Conservation (phyloP, 371 early-diverging fungal genomes). For the Circinella minor region DNA sequence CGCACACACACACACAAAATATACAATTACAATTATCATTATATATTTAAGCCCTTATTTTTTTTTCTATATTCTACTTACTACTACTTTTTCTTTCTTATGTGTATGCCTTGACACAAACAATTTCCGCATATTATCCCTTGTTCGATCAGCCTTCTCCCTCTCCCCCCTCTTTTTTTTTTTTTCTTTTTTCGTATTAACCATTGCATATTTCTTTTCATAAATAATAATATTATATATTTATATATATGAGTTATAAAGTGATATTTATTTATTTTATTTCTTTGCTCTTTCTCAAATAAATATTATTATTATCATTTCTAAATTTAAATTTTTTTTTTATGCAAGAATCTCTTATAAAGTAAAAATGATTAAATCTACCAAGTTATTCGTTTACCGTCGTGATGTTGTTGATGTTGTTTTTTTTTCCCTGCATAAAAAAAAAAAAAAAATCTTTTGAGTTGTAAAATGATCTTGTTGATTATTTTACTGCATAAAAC, state of each 20-base stretch:
- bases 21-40: background rate
- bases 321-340: too few relatives aligned
- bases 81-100: background rate
- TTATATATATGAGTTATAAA: too few relatives aligned
- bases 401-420: background rate
- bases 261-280: too few relatives aligned
- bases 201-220: background rate
- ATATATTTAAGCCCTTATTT: background rate
- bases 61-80: background rate
- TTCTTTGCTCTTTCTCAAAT: too few relatives aligned
- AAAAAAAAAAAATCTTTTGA: background rate
- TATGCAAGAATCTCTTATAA: too few relatives aligned
- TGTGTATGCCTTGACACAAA: constrained; percentile 12
- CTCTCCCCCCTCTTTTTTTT: background rate
- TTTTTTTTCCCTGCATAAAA: constrained; percentile 1
- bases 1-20: background rate
- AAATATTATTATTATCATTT: too few relatives aligned
- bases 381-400: too few relatives aligned
- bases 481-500: background rate
- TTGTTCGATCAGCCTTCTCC: too few relatives aligned
- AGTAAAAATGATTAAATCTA: too few relatives aligned
- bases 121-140: constrained; percentile 4
- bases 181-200: background rate
- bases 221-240: too few relatives aligned
- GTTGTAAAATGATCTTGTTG: background rate